Conservation (phyloP, 1,284 basidiomycete species). For the Irpex sp. region DNA sequence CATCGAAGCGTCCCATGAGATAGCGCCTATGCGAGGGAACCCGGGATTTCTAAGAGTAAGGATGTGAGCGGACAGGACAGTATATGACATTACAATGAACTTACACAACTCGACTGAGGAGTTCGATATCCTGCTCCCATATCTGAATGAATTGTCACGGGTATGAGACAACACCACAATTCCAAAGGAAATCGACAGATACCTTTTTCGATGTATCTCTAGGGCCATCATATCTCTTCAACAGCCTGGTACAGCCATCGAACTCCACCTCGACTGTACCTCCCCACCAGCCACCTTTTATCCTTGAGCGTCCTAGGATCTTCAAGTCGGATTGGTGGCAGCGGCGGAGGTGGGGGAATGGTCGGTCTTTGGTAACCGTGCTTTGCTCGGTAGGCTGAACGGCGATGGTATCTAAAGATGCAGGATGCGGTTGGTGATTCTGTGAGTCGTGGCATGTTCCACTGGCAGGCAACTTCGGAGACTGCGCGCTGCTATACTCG, state of each 20-base stretch:
- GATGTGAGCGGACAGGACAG: not conserved
- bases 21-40: not conserved
- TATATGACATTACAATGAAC: not conserved
- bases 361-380: not conserved
- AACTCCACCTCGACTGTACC: constrained; percentile 9
- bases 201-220: not conserved
- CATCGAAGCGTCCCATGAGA: not conserved
- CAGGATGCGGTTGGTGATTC: not conserved
- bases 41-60: not conserved
- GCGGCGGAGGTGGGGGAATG: constrained; percentile 7
- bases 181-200: not conserved
- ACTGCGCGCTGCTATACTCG: too few relatives aligned
- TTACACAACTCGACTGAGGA: not conserved
- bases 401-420: not conserved
- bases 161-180: not conserved
- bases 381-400: not conserved
- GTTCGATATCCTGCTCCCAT: not conserved
- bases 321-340: constrained; percentile 15
- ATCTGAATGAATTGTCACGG: not conserved
- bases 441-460: too few relatives aligned
- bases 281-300: constrained; percentile 13
- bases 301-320: constrained; percentile 1
- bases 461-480: too few relatives aligned
- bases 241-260: not conserved
- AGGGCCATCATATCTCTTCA: constrained; percentile 13